These are phyloP conservation scores for Heliosperma pusillum DNA, from an alignment of 148 eudicot genomes.

Conservation along the genomic window DNA sequence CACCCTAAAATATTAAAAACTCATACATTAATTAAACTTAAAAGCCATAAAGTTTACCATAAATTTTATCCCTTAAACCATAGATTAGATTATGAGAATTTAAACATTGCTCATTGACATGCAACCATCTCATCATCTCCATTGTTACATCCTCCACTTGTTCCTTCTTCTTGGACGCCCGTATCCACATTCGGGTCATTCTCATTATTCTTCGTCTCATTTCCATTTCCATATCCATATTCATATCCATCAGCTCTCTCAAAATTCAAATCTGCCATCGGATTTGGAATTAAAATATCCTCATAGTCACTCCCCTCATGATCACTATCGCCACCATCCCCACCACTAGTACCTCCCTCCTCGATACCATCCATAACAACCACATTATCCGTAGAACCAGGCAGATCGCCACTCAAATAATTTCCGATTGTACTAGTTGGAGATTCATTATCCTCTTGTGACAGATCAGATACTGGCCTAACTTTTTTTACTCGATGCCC, in stretches of 20 bases:
- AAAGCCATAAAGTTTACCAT: neutral
- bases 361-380: neutral
- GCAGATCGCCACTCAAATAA: neutral
- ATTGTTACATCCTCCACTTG: neutral
- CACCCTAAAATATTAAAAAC: neutral
- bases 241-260: neutral
- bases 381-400: neutral
- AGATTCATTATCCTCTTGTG: neutral
- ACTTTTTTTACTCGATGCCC: neutral
- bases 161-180: neutral
- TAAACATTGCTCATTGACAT: too few relatives aligned
- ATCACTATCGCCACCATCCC: neutral
- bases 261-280: constrained; percentile 1
- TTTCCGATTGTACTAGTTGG: neutral
- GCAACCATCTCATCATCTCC: neutral
- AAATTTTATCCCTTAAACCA: neutral
- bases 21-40: neutral
- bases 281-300: neutral
- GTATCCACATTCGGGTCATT: neutral
- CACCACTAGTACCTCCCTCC: neutral
- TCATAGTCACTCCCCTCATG: neutral
- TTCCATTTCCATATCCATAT: neutral
- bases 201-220: neutral
- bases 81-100: too few relatives aligned
- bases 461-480: neutral